Evolutionary conservation across 306 rosid species (phyloP), one percentile per base, ranked within the genome.

Genomic region (Citrullus amarus): DNA sequence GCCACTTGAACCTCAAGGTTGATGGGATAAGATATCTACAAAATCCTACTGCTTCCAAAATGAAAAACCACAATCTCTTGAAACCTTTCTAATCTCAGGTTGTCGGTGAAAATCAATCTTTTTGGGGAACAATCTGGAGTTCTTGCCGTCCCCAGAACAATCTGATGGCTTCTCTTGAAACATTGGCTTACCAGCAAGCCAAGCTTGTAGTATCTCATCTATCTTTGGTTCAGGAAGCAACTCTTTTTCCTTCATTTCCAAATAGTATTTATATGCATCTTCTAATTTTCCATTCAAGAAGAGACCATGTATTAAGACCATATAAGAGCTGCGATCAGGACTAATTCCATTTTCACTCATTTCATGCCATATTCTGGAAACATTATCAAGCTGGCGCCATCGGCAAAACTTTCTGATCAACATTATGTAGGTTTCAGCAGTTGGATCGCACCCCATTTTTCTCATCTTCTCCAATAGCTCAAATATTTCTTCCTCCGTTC

Each of bases 361-460:
- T 74, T 84, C 84, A 76, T 67, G 85, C 98, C 97, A 94, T 85
- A 92, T 14, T 88, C 81, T 88, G 46, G 82, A 89, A 62, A 86
- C 97, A 68, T 79, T 82, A 82, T 92, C 89, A 81, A 92, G 85
- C 79, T 94, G 88, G 54, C 89, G 85, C 96, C 98, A 90, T 22
- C 97, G 80, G 82, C 94, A 89, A 85, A 92, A 92, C 83, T 92
- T 94, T 80, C 97, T 82, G 58, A 94, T 91, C 90, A 94, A 75
- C 96, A 94, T 94, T 80, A 87, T 86, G 57, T 92, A 94, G 63
- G 98, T 94, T 85, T 94, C 98, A 56, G 48, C 80, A 62, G 75
- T 87, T 62, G 94, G 94, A 25, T 75, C 11, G 83, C 98, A 93
- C 15, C 97, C 86, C 73, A 48, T 79, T 58, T 60, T 78, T 89